phyloP scores from a whole-genome alignment of 2,329 filamentous ascomycete species.

The Fusarium temperatum region DNA sequence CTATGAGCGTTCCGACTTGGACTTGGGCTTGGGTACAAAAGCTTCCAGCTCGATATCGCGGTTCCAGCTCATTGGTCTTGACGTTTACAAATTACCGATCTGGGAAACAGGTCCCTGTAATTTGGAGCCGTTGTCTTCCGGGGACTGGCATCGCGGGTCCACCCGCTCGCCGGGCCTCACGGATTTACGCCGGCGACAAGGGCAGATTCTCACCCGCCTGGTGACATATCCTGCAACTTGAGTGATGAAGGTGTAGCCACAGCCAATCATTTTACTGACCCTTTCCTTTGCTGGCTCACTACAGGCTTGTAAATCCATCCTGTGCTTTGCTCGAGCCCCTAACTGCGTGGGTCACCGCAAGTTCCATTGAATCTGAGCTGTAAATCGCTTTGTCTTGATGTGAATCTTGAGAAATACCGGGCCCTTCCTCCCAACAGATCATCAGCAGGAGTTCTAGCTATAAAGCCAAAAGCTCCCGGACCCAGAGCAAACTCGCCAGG shows the following conservation, averaged over 20 bases:
- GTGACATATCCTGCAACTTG: not conserved
- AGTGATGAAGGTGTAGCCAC: not conserved
- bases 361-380: not conserved
- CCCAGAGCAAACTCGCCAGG: not conserved
- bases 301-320: not conserved
- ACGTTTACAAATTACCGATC: not conserved
- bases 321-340: not conserved
- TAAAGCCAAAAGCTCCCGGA: not conserved
- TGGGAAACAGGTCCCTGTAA: conserved; percentile 15
- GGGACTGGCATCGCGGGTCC: conserved; percentile 3
- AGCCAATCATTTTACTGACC: conserved; percentile 4
- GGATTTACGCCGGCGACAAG: conserved; percentile 23
- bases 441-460: not conserved
- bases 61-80: not conserved
- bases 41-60: not conserved
- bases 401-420: not conserved
- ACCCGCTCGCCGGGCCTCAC: not conserved
- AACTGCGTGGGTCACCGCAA: not conserved
- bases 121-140: conserved; percentile 14
- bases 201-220: not conserved
- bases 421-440: not conserved
- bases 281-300: not conserved
- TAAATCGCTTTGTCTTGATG: not conserved
- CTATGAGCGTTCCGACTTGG: not conserved
- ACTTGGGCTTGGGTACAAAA: not conserved